phyloP scores from a whole-genome alignment of 768 basidiomycete species.

The Lactarius hengduanensis region DNA sequence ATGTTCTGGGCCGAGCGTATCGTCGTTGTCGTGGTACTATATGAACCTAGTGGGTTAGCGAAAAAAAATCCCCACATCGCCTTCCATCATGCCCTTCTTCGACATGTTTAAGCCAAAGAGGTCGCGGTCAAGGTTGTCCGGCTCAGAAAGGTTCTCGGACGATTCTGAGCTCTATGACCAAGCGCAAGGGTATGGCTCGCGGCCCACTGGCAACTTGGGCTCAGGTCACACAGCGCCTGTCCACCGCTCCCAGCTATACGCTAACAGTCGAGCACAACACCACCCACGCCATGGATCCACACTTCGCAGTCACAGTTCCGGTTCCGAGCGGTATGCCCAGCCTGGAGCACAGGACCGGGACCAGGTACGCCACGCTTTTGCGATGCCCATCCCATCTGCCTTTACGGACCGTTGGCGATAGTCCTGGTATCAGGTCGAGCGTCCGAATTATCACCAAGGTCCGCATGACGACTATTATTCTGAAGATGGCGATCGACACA shows the following conservation, averaged over 20 bases:
- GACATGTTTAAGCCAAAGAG: constrained; percentile 26
- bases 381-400: background rate
- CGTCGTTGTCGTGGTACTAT: constrained; percentile 17
- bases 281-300: constrained; percentile 11
- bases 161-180: constrained; percentile 14
- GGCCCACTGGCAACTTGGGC: background rate
- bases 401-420: background rate
- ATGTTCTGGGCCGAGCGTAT: constrained; percentile 19
- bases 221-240: background rate
- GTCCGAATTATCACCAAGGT: background rate
- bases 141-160: constrained; percentile 7
- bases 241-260: background rate
- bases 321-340: constrained; percentile 8
- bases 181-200: constrained; percentile 5
- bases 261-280: constrained; percentile 3
- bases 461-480: constrained; percentile 21
- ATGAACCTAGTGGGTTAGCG: constrained; percentile 21
- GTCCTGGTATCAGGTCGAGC: constrained; percentile 27
- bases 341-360: constrained; percentile 11
- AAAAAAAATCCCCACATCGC: constrained; percentile 15
- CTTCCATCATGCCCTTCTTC: constrained; percentile 27
- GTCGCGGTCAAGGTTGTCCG: constrained; percentile 8
- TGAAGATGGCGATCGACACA: constrained; percentile 17
- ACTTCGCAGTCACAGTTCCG: background rate
- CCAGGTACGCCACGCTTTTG: constrained; percentile 12